Evolutionary conservation across 1,139 yeast species (phyloP), one percentile per base, ranked within the genome.

Genomic region (Zhuliangozyma parablackwelliae): DNA sequence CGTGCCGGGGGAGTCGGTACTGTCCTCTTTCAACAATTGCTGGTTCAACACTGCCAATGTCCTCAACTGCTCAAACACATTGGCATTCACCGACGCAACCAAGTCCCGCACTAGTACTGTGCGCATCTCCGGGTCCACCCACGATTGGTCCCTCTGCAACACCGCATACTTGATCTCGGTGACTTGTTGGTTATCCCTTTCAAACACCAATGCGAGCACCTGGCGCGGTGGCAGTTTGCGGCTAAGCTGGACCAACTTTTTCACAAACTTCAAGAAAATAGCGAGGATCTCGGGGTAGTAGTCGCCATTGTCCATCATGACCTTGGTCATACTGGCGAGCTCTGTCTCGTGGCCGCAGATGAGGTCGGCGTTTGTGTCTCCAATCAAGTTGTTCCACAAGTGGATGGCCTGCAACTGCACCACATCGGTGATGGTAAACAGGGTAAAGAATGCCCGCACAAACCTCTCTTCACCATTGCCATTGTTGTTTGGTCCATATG

Each of bases 361-460:
- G 5, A 26, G 21, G 7, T 40, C 30, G 3, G 57, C 54, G 16
- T 56, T 44, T 1, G 31, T 39, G 10, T 26, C 27, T 27, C 53
- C 47, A 42, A 65, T 39, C 25, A 62, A 38, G 42, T 69, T 66
- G 31, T 53, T 61, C 38, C 69, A 48, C 41, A 65, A 45, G 47
- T 69, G 75, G 31, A 64, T 50, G 2, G 65, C 56, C 47, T 70
- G 76, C 32, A 55, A 54, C 42, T 66, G 73, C 4, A 70, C 54
- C 5, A 69, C 56, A 45, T 70, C 75, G 7, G 23, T 7, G 7
- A 6, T 7, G 7, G 6, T 7, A 21, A 21, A 7, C 23, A 6
- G 23, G 7, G 6, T 7, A 21, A 21, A 21, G 23, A 21, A 21
- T n/a, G n/a, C n/a, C n/a, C n/a, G n/a, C n/a, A n/a, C n/a, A n/a